Conservation (phyloP, 202 grass and related monocot species). For the Digitaria exilis region DNA sequence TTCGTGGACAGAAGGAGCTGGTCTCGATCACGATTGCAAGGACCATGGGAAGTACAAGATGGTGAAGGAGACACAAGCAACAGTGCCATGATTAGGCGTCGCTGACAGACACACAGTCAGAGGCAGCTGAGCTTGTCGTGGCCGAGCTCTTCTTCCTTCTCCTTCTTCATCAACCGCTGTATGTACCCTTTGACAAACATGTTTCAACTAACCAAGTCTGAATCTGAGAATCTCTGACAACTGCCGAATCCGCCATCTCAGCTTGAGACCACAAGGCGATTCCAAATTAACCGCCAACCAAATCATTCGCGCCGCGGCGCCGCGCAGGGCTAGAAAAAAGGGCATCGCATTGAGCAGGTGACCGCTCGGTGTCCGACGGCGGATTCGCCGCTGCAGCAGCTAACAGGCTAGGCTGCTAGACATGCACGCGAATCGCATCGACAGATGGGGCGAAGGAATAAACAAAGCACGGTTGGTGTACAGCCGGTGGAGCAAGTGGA, state of each 20-base stretch:
- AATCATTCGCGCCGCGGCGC: conserved; percentile 13
- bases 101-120: conserved; percentile 36
- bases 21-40: background rate
- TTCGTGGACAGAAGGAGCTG: too few species aligned
- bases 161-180: background rate
- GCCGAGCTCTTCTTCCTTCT: background rate
- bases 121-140: conserved; percentile 30
- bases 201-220: conserved; percentile 4
- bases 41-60: background rate
- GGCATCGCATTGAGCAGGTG: background rate
- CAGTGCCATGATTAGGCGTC: conserved; percentile 26
- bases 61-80: background rate
- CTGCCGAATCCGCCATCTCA: conserved; percentile 39
- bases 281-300: conserved; percentile 16
- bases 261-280: background rate
- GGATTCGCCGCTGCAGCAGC: background rate
- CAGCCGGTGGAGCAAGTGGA: conserved; percentile 26
- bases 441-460: conserved; percentile 22
- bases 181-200: conserved; percentile 33
- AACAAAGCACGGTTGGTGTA: conserved; percentile 26
- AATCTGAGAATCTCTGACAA: conserved; percentile 30
- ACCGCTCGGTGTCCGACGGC: background rate
- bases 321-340: background rate
- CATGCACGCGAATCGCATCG: background rate
- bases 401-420: conserved; percentile 27